These are phyloP conservation scores for Xanthoconium stramineum DNA, from an alignment of 768 basidiomycete species.

Conservation along the genomic window DNA sequence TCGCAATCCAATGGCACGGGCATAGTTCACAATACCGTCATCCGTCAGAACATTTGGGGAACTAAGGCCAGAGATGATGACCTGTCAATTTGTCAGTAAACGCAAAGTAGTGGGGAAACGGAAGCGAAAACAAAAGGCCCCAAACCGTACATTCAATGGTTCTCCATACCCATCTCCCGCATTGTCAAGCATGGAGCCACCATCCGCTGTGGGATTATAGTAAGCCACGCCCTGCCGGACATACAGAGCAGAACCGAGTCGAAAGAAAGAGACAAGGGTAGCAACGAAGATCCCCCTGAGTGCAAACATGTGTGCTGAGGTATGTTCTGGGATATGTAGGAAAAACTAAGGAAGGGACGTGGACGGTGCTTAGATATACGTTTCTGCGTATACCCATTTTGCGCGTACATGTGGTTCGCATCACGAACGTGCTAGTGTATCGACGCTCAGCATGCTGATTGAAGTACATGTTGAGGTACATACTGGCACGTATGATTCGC, in stretches of 20 bases:
- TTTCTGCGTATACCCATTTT: background rate
- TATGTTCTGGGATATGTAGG: background rate
- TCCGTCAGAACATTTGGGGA: slow-evolving; percentile 55
- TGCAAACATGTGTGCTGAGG: background rate
- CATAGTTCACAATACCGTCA: slow-evolving; percentile 54
- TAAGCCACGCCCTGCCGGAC: slow-evolving; percentile 25
- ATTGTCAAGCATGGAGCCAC: slow-evolving; percentile 46
- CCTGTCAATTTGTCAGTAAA: slow-evolving; percentile 22
- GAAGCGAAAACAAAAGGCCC: too few relatives aligned
- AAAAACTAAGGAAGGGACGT: too few relatives aligned
- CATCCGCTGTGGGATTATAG: slow-evolving; percentile 32
- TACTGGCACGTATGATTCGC: background rate
- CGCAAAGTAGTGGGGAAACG: background rate
- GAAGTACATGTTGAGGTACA: background rate
- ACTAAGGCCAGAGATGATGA: slow-evolving; percentile 65
- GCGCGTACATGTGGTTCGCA: background rate
- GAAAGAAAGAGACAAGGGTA: background rate
- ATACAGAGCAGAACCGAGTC: background rate
- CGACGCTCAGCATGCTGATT: background rate
- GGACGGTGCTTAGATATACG: background rate
- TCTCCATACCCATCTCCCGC: slow-evolving; percentile 39
- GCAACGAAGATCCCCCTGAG: background rate
- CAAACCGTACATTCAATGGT: slow-evolving; percentile 38
- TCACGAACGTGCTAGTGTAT: slow-evolving; percentile 2
- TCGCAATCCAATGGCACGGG: slow-evolving; percentile 61